These are phyloP conservation scores for Tuber microsphaerosporum DNA, from an alignment of 495 filamentous ascomycete genomes.

Conservation along the genomic window DNA sequence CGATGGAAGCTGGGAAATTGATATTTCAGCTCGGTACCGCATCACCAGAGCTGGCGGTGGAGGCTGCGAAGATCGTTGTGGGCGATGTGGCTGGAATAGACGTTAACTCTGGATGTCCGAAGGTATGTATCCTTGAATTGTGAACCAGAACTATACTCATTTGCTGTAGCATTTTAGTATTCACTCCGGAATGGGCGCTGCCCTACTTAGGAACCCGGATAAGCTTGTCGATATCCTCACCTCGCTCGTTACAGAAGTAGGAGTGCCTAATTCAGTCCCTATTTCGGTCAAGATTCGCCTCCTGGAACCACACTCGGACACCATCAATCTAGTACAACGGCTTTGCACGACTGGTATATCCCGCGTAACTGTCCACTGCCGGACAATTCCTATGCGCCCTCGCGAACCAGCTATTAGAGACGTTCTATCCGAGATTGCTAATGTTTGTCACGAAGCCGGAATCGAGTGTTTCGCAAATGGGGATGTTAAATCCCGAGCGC, in stretches of 20 bases:
- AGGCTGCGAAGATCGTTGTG: constrained; percentile 74
- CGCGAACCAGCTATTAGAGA: constrained; percentile 77
- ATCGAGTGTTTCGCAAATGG: constrained; percentile 93
- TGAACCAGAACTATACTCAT: constrained; percentile 11
- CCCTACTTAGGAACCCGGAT: constrained; percentile 74
- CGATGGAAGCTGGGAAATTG: constrained; percentile 60
- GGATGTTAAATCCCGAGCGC: constrained; percentile 64
- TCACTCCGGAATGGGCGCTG: constrained; percentile 87
- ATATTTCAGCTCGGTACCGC: constrained; percentile 91
- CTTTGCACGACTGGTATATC: constrained; percentile 81
- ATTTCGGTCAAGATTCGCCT: constrained; percentile 94
- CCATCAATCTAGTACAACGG: constrained; percentile 63
- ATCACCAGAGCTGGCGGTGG: constrained; percentile 68
- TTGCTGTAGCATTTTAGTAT: constrained; percentile 66
- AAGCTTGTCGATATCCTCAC: constrained; percentile 71
- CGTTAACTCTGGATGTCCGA: constrained; percentile 94
- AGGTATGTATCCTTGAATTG: constrained; percentile 41
- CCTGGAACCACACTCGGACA: constrained; percentile 65
- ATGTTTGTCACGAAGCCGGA: constrained; percentile 69
- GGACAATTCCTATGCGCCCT: constrained; percentile 91
- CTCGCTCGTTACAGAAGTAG: constrained; percentile 70
- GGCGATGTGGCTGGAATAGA: constrained; percentile 86
- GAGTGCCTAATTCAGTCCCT: constrained; percentile 68
- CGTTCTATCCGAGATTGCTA: constrained; percentile 70
- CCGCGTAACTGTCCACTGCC: constrained; percentile 86